A percentile compares a stretch with the other conserved stretches of the same genome.
phyloP scores from a whole-genome alignment of 768 basidiomycete species.

The Lentinula guzmanii region DNA sequence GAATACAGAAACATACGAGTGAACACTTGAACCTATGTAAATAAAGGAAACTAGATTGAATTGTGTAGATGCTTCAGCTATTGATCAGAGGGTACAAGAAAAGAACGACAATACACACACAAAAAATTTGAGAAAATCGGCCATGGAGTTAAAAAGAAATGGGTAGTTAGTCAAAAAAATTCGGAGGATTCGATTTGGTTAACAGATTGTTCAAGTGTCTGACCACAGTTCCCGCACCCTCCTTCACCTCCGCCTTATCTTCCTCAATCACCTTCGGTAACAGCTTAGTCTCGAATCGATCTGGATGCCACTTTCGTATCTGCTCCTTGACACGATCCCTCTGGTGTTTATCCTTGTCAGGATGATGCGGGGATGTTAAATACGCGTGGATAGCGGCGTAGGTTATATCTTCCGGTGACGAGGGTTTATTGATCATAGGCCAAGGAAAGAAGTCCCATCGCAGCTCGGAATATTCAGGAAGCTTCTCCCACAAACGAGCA shows the following conservation, averaged over 20 bases:
- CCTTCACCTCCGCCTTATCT: conserved; percentile 62
- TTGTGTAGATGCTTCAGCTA: not conserved
- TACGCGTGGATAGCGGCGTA: conserved; percentile 51
- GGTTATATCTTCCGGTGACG: conserved; percentile 56
- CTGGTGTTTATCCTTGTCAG: conserved; percentile 41
- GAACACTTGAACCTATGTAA: not conserved
- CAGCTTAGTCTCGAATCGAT: conserved; percentile 70
- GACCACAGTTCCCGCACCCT: conserved; percentile 69
- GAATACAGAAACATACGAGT: not conserved
- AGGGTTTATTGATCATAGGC: conserved; percentile 60
- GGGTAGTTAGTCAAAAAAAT: conserved; percentile 22
- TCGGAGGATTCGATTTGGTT: conserved; percentile 39
- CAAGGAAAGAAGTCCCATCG: conserved; percentile 70
- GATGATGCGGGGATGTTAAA: conserved; percentile 51
- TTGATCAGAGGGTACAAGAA: not conserved
- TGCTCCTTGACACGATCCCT: conserved; percentile 77
- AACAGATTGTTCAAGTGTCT: conserved; percentile 68
- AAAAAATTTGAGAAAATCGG: not conserved
- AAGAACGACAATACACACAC: not conserved
- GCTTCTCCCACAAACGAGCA: conserved; percentile 53
- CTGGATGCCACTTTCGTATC: conserved; percentile 76
- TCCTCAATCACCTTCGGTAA: conserved; percentile 56
- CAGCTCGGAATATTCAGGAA: conserved; percentile 35
- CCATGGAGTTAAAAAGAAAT: not conserved
- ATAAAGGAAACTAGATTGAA: not conserved